These are phyloP conservation scores for Oryza glumipatula DNA, from an alignment of 176 grass and related monocot species.

Conservation along the genomic window DNA sequence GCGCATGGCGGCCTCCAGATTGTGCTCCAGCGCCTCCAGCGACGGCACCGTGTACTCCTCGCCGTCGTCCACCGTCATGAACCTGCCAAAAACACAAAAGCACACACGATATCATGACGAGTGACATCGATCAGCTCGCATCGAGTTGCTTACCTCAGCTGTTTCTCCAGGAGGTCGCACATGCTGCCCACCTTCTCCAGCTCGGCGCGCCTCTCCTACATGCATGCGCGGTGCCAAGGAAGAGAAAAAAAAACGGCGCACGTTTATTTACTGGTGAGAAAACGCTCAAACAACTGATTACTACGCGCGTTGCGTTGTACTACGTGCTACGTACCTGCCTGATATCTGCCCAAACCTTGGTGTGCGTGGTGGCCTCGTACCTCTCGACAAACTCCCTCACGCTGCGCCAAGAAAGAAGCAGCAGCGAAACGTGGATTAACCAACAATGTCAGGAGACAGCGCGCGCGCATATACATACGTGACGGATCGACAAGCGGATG, in stretches of 20 bases:
- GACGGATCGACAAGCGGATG: neutral
- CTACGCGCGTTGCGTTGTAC: neutral
- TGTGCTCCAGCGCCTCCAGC: conserved; percentile 74
- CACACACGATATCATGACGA: neutral
- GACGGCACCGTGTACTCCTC: conserved; percentile 75
- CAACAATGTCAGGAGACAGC: neutral
- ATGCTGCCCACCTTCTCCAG: conserved; percentile 72
- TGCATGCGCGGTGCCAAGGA: neutral
- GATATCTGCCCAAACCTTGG: conserved; percentile 69
- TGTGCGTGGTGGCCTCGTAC: conserved; percentile 84
- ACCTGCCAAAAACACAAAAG: conserved; percentile 20
- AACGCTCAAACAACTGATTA: neutral
- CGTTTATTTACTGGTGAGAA: too few relatives aligned
- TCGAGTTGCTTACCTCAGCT: conserved; percentile 56
- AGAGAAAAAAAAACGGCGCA: neutral
- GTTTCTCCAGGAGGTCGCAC: conserved; percentile 81
- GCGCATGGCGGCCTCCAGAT: conserved; percentile 68
- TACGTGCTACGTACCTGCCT: conserved; percentile 51
- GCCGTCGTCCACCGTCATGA: conserved; percentile 71
- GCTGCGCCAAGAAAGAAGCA: conserved; percentile 31
- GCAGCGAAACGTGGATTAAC: neutral
- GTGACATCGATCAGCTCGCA: neutral
- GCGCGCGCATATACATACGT: neutral
- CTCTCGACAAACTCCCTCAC: conserved; percentile 74
- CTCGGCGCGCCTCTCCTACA: conserved; percentile 74